These are phyloP conservation scores for Hericium rajendrae DNA, from an alignment of 768 basidiomycete genomes.

Conservation along the genomic window DNA sequence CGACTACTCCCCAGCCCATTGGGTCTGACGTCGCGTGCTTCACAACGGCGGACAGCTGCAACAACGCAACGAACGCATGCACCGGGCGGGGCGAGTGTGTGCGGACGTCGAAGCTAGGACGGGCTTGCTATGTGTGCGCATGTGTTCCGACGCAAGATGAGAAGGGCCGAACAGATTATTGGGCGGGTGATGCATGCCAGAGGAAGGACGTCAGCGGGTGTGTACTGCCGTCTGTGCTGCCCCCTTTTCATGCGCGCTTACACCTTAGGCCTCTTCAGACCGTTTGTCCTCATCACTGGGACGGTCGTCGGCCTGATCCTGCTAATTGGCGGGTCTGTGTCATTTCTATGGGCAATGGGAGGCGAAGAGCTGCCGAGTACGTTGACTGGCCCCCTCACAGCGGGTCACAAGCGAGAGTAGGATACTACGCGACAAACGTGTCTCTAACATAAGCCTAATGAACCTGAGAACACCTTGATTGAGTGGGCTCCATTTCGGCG, in stretches of 20 bases:
- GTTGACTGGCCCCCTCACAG: constrained; percentile 33
- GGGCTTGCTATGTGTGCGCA: constrained; percentile 38
- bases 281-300: constrained; percentile 67
- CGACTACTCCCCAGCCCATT: constrained; percentile 42
- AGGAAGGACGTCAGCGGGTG: constrained; percentile 75
- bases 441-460: no score
- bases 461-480: no score
- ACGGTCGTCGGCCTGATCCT: constrained; percentile 56
- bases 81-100: constrained; percentile 65
- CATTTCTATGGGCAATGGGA: constrained; percentile 55
- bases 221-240: no score
- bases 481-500: no score
- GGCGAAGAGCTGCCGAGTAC: constrained; percentile 62
- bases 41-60: constrained; percentile 41
- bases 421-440: no score
- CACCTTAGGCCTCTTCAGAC: constrained; percentile 29
- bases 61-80: constrained; percentile 53
- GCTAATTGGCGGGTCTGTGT: constrained; percentile 56
- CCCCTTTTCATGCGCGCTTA: neutral
- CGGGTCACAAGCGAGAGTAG: no score
- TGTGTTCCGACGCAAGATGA: constrained; percentile 40
- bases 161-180: constrained; percentile 48
- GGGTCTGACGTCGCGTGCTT: constrained; percentile 58
- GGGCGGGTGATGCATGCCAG: constrained; percentile 74
- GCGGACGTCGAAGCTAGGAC: constrained; percentile 47